A percentile compares a stretch with the other conserved stretches of the same genome.
These are phyloP conservation scores for Calocera viscosa DNA, from an alignment of 768 basidiomycete genomes.

Conservation along the genomic window DNA sequence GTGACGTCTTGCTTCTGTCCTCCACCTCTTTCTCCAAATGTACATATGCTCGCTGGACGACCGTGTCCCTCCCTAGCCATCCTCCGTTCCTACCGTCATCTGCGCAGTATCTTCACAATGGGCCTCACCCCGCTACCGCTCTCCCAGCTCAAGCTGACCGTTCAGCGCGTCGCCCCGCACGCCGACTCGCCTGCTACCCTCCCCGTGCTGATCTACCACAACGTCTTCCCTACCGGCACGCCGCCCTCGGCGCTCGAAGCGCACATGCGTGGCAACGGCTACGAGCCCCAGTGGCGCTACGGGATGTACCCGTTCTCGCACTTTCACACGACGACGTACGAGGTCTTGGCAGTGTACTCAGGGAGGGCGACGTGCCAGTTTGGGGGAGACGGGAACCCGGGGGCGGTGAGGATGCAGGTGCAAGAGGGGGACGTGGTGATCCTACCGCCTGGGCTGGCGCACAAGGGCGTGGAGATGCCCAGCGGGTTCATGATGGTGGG, in stretches of 20 bases:
- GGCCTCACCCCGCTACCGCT: neutral
- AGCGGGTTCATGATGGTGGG: slow-evolving; percentile 33
- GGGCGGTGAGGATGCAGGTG: slow-evolving; percentile 25
- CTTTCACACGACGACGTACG: slow-evolving; percentile 36
- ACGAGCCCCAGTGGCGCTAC: slow-evolving; percentile 34
- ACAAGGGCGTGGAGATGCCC: slow-evolving; percentile 27
- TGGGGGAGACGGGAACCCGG: slow-evolving; percentile 31
- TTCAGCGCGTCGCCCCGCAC: neutral
- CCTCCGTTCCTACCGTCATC: neutral
- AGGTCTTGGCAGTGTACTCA: slow-evolving; percentile 28
- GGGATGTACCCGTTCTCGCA: slow-evolving; percentile 33
- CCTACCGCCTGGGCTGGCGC: slow-evolving; percentile 34
- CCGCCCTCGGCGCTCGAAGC: slow-evolving; percentile 25
- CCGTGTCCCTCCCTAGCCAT: neutral
- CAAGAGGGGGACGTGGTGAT: slow-evolving; percentile 32
- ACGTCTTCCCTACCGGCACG: slow-evolving; percentile 22
- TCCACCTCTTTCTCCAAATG: neutral
- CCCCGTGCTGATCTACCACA: slow-evolving; percentile 32
- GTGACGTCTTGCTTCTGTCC: slow-evolving; percentile 6
- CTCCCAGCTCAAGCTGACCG: neutral
- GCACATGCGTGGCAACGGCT: slow-evolving; percentile 27
- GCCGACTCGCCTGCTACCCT: neutral
- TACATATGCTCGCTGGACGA: slow-evolving; percentile 5
- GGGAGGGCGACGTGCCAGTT: slow-evolving; percentile 32
- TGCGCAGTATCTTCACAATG: neutral